phyloP scores from a whole-genome alignment of 768 basidiomycete genomes.

The Hypsizygus marmoreus region DNA sequence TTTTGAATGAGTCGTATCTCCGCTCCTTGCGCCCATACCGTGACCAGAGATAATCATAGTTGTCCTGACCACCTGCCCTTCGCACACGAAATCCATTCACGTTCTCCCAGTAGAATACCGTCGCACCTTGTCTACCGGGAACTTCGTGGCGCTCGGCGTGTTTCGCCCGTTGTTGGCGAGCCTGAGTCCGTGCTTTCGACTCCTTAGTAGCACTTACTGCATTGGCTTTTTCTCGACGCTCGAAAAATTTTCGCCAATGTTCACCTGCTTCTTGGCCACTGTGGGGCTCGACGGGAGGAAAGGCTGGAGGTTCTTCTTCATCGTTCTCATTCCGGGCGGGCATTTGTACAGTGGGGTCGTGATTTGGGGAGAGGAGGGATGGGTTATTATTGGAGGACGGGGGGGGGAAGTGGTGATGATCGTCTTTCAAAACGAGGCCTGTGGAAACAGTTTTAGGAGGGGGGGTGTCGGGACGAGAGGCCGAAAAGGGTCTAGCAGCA shows the following conservation, averaged over 20 bases:
- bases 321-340: too few relatives aligned
- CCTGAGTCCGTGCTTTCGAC: neutral
- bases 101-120: conserved; percentile 22
- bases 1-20: conserved; percentile 17
- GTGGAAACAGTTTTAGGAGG: too few relatives aligned
- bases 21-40: conserved; percentile 14
- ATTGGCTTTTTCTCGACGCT: neutral
- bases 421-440: too few relatives aligned
- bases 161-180: neutral
- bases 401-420: too few relatives aligned
- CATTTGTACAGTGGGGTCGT: neutral
- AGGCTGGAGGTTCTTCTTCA: too few relatives aligned
- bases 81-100: conserved; percentile 22
- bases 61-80: conserved; percentile 7
- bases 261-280: conserved; percentile 6
- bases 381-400: too few relatives aligned
- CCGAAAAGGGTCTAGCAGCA: too few relatives aligned
- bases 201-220: neutral
- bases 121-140: conserved; percentile 21
- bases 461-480: too few relatives aligned
- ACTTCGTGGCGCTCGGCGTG: neutral
- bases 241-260: conserved; percentile 7
- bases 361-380: neutral
- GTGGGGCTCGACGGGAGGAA: neutral
- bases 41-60: conserved; percentile 16